Percentiles rank a stretch among this genome's conserved stretches.
These are phyloP conservation scores for Artomyces pyxidatus DNA, from an alignment of 768 basidiomycete genomes.

Conservation along the genomic window DNA sequence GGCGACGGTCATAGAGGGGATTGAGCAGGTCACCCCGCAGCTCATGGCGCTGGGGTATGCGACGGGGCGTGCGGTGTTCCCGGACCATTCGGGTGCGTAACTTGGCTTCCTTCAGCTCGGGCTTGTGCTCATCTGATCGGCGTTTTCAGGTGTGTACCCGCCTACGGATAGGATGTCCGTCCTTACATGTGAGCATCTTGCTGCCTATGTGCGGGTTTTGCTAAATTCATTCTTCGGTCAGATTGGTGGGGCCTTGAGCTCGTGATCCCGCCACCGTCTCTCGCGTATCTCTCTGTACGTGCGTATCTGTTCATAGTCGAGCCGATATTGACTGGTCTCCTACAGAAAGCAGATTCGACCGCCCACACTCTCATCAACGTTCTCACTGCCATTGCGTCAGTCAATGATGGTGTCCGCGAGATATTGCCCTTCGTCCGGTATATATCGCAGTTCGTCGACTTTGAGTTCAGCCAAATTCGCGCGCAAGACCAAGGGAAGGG, in stretches of 20 bases:
- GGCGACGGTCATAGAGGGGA: constrained; percentile 59
- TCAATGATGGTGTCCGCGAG: constrained; percentile 72
- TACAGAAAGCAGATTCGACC: constrained; percentile 52
- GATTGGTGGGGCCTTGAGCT: constrained; percentile 92
- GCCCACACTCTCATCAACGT: constrained; percentile 61
- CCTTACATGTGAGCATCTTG: constrained; percentile 54
- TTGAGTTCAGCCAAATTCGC: constrained; percentile 61
- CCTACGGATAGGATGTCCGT: constrained; percentile 73
- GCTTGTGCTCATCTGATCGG: background rate
- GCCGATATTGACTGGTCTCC: background rate
- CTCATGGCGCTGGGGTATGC: constrained; percentile 74
- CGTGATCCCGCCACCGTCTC: constrained; percentile 61
- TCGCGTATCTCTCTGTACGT: constrained; percentile 52
- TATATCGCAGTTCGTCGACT: constrained; percentile 70
- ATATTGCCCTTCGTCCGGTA: constrained; percentile 81
- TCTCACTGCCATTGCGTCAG: constrained; percentile 59
- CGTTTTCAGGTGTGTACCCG: constrained; percentile 47
- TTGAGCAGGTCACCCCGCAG: constrained; percentile 66
- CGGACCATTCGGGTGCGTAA: constrained; percentile 53
- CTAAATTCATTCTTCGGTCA: constrained; percentile 22
- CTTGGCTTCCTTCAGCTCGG: background rate
- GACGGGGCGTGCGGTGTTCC: constrained; percentile 53
- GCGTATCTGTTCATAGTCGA: background rate
- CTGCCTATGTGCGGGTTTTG: background rate
- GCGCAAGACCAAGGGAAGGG: constrained; percentile 61